phyloP scores from a whole-genome alignment of 345 rosid genomes.

The Populus alba region DNA sequence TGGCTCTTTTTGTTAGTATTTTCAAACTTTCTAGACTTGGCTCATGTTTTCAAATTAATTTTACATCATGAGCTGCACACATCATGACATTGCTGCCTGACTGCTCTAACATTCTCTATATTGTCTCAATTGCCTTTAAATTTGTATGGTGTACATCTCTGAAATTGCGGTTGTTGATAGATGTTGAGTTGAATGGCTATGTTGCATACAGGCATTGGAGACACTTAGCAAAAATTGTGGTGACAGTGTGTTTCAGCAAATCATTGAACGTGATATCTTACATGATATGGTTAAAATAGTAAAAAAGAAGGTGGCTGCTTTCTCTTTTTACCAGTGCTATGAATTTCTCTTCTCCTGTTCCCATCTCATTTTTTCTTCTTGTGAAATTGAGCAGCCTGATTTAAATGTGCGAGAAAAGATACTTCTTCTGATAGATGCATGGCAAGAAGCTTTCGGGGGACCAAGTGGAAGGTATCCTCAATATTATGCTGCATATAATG shows the following conservation, averaged over 20 bases:
- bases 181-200: neutral
- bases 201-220: constrained; percentile 65
- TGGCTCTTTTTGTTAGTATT: constrained; percentile 78
- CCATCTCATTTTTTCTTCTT: neutral
- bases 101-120: neutral
- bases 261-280: constrained; percentile 83
- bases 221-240: constrained; percentile 94
- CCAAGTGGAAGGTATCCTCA: constrained; percentile 80
- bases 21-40: constrained; percentile 1
- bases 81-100: no score
- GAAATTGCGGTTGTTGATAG: neutral
- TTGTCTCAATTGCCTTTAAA: neutral
- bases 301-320: constrained; percentile 77
- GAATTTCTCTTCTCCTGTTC: constrained; percentile 10
- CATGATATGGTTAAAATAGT: constrained; percentile 97
- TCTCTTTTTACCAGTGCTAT: constrained; percentile 7
- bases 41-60: neutral
- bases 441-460: constrained; percentile 92
- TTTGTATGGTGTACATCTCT: neutral
- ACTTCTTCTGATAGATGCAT: constrained; percentile 57
- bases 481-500: constrained; percentile 78
- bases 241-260: constrained; percentile 77
- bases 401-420: constrained; percentile 89
- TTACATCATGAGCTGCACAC: neutral
- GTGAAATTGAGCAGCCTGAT: constrained; percentile 67